A percentile compares a stretch with the other conserved stretches of the same genome.
Conservation (phyloP, 768 basidiomycete genomes). For the Lentinula boryana region DNA sequence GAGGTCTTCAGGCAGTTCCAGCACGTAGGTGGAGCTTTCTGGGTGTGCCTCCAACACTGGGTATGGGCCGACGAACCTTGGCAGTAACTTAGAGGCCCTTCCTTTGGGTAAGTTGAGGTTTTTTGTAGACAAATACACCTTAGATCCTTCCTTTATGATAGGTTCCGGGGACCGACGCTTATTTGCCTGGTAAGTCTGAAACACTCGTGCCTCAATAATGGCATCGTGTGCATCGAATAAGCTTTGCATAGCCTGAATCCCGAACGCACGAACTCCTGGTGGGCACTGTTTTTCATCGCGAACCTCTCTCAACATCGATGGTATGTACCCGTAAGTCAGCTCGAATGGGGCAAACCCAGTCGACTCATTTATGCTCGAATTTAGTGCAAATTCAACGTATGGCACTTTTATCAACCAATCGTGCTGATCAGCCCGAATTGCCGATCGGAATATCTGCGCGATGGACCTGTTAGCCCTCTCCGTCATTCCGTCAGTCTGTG, state of each 20-base stretch:
- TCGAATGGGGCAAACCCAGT: conserved; percentile 21
- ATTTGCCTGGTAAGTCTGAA: conserved; percentile 18
- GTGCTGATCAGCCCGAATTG: conserved; percentile 10
- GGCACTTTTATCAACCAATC: conserved; percentile 11
- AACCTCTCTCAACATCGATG: not conserved
- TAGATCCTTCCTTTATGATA: conserved; percentile 9
- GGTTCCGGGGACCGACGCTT: conserved; percentile 7
- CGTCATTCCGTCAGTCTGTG: conserved; percentile 21
- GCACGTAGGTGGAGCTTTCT: conserved; percentile 13
- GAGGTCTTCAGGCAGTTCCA: conserved; percentile 19
- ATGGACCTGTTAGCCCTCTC: conserved; percentile 8
- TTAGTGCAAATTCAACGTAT: conserved; percentile 11
- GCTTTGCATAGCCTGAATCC: conserved; percentile 8
- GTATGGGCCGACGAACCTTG: conserved; percentile 26
- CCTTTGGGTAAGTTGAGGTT: conserved; percentile 24
- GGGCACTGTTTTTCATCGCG: no score
- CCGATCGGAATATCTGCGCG: conserved; percentile 6
- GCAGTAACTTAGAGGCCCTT: conserved; percentile 21
- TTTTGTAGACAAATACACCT: conserved; percentile 23
- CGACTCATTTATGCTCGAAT: conserved; percentile 9
- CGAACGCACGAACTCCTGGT: conserved; percentile 15
- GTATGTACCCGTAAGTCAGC: conserved; percentile 10
- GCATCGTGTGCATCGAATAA: conserved; percentile 19
- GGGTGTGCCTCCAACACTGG: not conserved
- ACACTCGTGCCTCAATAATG: conserved; percentile 16